These are phyloP conservation scores for Talaromyces amestolkiae DNA, from an alignment of 2,329 filamentous ascomycete species.

Conservation along the genomic window DNA sequence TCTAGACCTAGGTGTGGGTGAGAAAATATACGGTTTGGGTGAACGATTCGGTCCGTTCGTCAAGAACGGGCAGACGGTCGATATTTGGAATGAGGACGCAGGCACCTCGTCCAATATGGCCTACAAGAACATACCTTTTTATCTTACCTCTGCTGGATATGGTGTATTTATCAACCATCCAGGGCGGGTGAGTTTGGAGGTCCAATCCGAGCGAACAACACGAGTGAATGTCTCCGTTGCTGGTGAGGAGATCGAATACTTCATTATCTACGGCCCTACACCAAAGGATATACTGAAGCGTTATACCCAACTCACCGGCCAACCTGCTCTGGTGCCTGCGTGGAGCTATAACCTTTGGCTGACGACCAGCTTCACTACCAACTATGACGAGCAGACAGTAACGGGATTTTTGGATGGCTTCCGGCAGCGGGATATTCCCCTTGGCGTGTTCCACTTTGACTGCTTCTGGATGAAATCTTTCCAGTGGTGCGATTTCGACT, in stretches of 20 bases:
- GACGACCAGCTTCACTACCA: slow-evolving; percentile 69
- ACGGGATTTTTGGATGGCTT: slow-evolving; percentile 66
- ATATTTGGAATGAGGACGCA: slow-evolving; percentile 60
- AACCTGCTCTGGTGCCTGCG: slow-evolving; percentile 61
- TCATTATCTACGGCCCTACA: slow-evolving; percentile 67
- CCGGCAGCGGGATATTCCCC: slow-evolving; percentile 61
- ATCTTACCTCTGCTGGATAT: slow-evolving; percentile 64
- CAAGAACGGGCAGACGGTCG: slow-evolving; percentile 69
- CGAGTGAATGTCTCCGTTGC: slow-evolving; percentile 68
- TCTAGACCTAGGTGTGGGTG: slow-evolving; percentile 48
- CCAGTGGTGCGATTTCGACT: slow-evolving; percentile 72
- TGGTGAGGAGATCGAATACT: slow-evolving; percentile 70
- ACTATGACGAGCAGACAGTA: slow-evolving; percentile 69
- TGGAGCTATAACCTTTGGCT: slow-evolving; percentile 79
- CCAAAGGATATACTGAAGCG: slow-evolving; percentile 69
- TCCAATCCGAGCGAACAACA: slow-evolving; percentile 70
- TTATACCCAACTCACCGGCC: slow-evolving; percentile 67
- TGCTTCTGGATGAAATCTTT: slow-evolving; percentile 77
- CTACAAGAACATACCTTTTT: slow-evolving; percentile 45
- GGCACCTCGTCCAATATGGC: slow-evolving; percentile 41
- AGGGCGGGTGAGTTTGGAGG: slow-evolving; percentile 67
- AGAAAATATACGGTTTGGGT: slow-evolving; percentile 71
- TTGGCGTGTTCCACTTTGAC: slow-evolving; percentile 74
- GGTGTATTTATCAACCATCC: slow-evolving; percentile 72
- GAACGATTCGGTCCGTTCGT: slow-evolving; percentile 75